Conservation (phyloP, 129 eudicot species). For the Artemisia argyi region DNA sequence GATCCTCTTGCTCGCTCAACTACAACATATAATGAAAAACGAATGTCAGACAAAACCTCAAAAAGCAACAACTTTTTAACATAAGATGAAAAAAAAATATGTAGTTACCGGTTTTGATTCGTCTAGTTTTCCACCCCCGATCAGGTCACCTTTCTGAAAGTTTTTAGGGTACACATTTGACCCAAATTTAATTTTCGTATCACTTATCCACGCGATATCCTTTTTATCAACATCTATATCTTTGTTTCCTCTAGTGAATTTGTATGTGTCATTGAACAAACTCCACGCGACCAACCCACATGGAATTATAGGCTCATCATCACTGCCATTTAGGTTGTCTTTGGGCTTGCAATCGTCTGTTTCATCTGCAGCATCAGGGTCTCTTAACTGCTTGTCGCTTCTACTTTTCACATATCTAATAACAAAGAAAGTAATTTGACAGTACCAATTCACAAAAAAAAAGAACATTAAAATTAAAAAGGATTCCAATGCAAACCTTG, state of each 20-base stretch:
- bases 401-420: constrained; percentile 87
- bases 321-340: constrained; percentile 14
- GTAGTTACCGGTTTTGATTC: constrained; percentile 62
- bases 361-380: constrained; percentile 22
- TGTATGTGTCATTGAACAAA: constrained; percentile 82
- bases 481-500: constrained; percentile 4
- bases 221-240: constrained; percentile 53
- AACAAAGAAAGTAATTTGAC: not conserved
- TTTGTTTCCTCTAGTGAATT: constrained; percentile 37
- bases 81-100: not conserved
- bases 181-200: constrained; percentile 63
- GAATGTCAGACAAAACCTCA: not conserved
- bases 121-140: constrained; percentile 76
- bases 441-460: not conserved
- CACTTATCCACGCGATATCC: constrained; percentile 82
- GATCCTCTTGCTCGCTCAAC: constrained; percentile 93
- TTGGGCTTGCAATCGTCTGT: constrained; percentile 57
- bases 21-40: constrained; percentile 21
- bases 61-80: not conserved
- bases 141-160: constrained; percentile 62
- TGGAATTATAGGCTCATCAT: constrained; percentile 59
- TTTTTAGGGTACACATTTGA: constrained; percentile 74
- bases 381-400: constrained; percentile 64
- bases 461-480: not conserved
- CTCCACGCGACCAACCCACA: constrained; percentile 98